A percentile compares a stretch with the other conserved stretches of the same genome.
Conservation (phyloP, 2,329 filamentous ascomycete genomes). For the Chaetothyriales sp. region DNA sequence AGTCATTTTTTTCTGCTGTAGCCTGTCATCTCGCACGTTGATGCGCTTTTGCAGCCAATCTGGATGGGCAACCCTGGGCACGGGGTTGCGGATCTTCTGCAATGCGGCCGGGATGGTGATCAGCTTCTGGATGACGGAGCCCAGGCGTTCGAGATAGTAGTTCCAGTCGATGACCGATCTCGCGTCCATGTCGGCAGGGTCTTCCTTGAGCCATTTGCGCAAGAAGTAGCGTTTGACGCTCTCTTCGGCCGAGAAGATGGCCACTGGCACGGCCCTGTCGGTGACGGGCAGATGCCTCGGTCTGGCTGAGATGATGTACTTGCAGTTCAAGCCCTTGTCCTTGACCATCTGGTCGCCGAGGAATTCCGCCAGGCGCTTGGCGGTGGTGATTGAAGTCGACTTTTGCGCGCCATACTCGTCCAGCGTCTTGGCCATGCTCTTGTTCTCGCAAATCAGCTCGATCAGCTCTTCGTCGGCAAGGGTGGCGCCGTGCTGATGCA, state of each 20-base stretch:
- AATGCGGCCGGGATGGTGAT: slow-evolving; percentile 96
- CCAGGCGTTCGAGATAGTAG: slow-evolving; percentile 90
- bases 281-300: slow-evolving; percentile 86
- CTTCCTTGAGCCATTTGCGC: slow-evolving; percentile 90
- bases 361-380: slow-evolving; percentile 87
- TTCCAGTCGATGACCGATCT: slow-evolving; percentile 86
- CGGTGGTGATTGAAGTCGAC: slow-evolving; percentile 97
- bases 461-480: slow-evolving; percentile 94
- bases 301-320: slow-evolving; percentile 89
- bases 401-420: slow-evolving; percentile 95
- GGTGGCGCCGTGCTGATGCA: slow-evolving; percentile 76
- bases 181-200: slow-evolving; percentile 80
- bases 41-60: slow-evolving; percentile 94
- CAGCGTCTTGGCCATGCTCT: slow-evolving; percentile 92
- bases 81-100: slow-evolving; percentile 88
- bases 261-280: slow-evolving; percentile 83
- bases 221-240: slow-evolving; percentile 77
- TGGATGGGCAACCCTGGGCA: slow-evolving; percentile 82
- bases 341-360: slow-evolving; percentile 98
- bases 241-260: slow-evolving; percentile 91
- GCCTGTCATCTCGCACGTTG: slow-evolving; percentile 86
- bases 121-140: slow-evolving; percentile 95
- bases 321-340: slow-evolving; percentile 97
- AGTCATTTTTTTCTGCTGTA: slow-evolving; percentile 98
- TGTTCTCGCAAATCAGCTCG: slow-evolving; percentile 98